A percentile compares a stretch with the other conserved stretches of the same genome.
Evolutionary conservation across 805 yeast species (phyloP).

Genomic region (Wickerhamomyces bovis): DNA sequence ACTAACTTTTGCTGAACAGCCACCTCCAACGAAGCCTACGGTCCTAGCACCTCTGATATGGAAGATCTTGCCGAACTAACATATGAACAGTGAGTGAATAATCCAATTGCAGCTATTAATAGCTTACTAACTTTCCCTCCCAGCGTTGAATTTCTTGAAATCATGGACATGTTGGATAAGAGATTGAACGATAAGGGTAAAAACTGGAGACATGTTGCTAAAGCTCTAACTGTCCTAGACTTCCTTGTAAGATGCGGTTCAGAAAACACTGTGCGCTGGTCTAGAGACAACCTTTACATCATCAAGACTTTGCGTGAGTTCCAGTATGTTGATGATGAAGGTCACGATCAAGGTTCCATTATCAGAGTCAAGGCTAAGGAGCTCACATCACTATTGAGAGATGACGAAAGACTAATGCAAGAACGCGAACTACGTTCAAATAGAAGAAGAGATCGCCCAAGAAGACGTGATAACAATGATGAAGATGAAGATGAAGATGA

Average conservation of each 20-base stretch:
- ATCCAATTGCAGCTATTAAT: background rate
- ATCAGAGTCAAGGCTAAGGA: slow-evolving; percentile 89
- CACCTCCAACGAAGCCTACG: slow-evolving; percentile 80
- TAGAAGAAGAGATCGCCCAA: slow-evolving; percentile 33
- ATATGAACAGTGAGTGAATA: slow-evolving; percentile 38
- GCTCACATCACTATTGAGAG: slow-evolving; percentile 69
- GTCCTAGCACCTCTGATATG: slow-evolving; percentile 79
- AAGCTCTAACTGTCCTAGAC: slow-evolving; percentile 83
- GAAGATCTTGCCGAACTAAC: slow-evolving; percentile 77
- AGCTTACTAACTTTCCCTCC: background rate
- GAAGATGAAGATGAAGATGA: slow-evolving; percentile 39
- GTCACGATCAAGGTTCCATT: slow-evolving; percentile 81
- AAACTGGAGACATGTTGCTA: slow-evolving; percentile 95
- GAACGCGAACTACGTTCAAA: slow-evolving; percentile 48
- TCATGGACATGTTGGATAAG: slow-evolving; percentile 91
- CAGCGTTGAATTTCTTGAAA: slow-evolving; percentile 70
- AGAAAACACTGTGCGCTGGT: slow-evolving; percentile 88
- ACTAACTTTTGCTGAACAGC: slow-evolving; percentile 34
- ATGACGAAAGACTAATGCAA: slow-evolving; percentile 70
- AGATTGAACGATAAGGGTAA: slow-evolving; percentile 93
- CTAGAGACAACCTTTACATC: slow-evolving; percentile 79
- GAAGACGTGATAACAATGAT: slow-evolving; percentile 23
- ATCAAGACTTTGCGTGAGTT: slow-evolving; percentile 90
- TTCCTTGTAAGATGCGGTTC: slow-evolving; percentile 81
- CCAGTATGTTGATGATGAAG: slow-evolving; percentile 70